Conservation (phyloP, 129 eudicot genomes). For the Daucus carota region DNA sequence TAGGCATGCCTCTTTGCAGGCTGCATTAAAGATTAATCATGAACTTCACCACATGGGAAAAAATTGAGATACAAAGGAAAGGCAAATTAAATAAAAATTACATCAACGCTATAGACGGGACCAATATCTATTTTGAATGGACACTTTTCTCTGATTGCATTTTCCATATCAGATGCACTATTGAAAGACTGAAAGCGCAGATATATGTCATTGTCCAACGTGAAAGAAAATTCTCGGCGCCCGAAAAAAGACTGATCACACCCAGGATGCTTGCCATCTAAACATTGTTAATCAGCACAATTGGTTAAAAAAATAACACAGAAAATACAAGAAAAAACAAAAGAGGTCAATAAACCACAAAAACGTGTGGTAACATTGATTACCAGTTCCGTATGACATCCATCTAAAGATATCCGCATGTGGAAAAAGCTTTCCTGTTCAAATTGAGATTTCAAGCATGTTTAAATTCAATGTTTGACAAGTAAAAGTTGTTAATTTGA, state of each 20-base stretch:
- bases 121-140: constrained; percentile 92
- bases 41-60: not conserved
- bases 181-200: constrained; percentile 73
- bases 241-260: constrained; percentile 78
- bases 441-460: too few species aligned
- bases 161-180: constrained; percentile 55
- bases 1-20: constrained; percentile 92
- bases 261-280: constrained; percentile 95
- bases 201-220: constrained; percentile 70
- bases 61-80: not conserved
- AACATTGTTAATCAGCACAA: constrained; percentile 8
- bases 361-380: not conserved
- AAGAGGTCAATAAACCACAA: not conserved
- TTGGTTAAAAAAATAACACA: not conserved
- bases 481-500: not conserved
- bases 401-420: constrained; percentile 81
- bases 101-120: constrained; percentile 78
- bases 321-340: too few species aligned
- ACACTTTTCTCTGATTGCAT: constrained; percentile 64
- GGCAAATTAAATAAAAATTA: constrained; percentile 15
- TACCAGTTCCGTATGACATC: constrained; percentile 97
- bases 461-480: too few species aligned
- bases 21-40: constrained; percentile 35
- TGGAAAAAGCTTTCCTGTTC: constrained; percentile 87
- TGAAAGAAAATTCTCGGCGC: constrained; percentile 78